phyloP scores from a whole-genome alignment of 2,329 filamentous ascomycete species.

The Chrysoporthe deuterocubensis region DNA sequence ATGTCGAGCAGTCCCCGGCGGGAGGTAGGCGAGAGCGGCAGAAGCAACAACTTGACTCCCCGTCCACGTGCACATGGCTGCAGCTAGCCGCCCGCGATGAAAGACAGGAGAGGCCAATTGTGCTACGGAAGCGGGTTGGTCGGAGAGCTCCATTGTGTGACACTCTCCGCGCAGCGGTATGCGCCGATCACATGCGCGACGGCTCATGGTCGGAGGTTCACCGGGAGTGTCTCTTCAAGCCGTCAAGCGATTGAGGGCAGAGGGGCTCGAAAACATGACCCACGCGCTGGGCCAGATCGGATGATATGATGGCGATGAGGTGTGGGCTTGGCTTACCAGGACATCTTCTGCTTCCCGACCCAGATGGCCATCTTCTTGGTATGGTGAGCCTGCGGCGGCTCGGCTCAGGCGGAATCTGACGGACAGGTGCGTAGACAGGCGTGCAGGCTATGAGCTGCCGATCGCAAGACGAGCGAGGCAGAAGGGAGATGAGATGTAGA shows the following conservation, averaged over 20 bases:
- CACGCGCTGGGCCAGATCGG: background rate
- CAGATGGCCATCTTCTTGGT: constrained; percentile 27
- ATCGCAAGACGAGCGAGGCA: too few relatives aligned
- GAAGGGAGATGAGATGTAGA: background rate
- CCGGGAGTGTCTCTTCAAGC: too few relatives aligned
- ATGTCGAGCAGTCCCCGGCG: too few relatives aligned
- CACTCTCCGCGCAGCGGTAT: background rate
- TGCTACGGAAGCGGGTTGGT: constrained; percentile 6
- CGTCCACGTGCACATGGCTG: constrained; percentile 5
- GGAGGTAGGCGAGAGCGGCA: too few relatives aligned
- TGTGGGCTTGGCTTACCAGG: constrained; percentile 23
- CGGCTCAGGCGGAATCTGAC: constrained; percentile 14
- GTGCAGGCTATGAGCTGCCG: background rate
- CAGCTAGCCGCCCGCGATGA: constrained; percentile 10
- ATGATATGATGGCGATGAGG: background rate
- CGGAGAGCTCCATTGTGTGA: background rate
- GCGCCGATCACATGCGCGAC: background rate
- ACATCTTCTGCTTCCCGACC: constrained; percentile 30
- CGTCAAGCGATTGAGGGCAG: background rate
- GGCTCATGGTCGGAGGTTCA: background rate
- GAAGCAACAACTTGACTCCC: too few relatives aligned
- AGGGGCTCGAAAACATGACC: background rate
- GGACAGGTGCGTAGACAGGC: background rate
- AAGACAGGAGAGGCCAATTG: background rate
- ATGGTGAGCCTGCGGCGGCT: constrained; percentile 20